A percentile compares a stretch with the other conserved stretches of the same genome.
Evolutionary conservation across 257 asterid species (phyloP).

Genomic region (Sherardia arvensis): DNA sequence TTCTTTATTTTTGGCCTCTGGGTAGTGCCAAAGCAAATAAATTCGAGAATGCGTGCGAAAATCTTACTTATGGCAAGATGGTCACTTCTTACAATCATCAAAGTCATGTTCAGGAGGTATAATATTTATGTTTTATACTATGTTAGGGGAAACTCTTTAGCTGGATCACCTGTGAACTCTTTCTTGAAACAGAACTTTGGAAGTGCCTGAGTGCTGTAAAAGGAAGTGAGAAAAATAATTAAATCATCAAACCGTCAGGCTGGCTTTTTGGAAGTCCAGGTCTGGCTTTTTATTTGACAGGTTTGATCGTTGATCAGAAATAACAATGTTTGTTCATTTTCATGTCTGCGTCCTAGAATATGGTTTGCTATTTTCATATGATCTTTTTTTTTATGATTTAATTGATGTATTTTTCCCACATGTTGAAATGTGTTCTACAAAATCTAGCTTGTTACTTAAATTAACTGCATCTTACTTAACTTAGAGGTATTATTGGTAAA

Average conservation of each 20-base stretch:
- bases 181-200: slow-evolving; percentile 52
- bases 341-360: too few relatives aligned
- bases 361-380: too few relatives aligned
- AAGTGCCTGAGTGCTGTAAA: slow-evolving; percentile 69
- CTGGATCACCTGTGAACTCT: slow-evolving; percentile 9
- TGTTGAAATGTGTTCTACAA: too few relatives aligned
- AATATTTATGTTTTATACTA: background rate
- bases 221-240: too few relatives aligned
- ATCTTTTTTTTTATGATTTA: too few relatives aligned
- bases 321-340: too few relatives aligned
- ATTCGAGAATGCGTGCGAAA: slow-evolving; percentile 58
- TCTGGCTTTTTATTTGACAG: too few relatives aligned
- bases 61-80: slow-evolving; percentile 35
- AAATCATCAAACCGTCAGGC: too few relatives aligned
- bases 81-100: slow-evolving; percentile 54
- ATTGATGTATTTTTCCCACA: too few relatives aligned
- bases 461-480: background rate
- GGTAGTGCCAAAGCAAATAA: slow-evolving; percentile 33
- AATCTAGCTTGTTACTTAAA: too few relatives aligned
- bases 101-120: slow-evolving; percentile 96
- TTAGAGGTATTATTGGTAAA: background rate
- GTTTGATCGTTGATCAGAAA: too few relatives aligned
- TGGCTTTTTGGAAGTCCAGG: too few relatives aligned
- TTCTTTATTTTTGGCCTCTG: slow-evolving; percentile 77
- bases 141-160: slow-evolving; percentile 5